Evolutionary conservation across 169 alveolate species (phyloP), one percentile per base, ranked within the genome.

Genomic region (Babesia bigemina): DNA sequence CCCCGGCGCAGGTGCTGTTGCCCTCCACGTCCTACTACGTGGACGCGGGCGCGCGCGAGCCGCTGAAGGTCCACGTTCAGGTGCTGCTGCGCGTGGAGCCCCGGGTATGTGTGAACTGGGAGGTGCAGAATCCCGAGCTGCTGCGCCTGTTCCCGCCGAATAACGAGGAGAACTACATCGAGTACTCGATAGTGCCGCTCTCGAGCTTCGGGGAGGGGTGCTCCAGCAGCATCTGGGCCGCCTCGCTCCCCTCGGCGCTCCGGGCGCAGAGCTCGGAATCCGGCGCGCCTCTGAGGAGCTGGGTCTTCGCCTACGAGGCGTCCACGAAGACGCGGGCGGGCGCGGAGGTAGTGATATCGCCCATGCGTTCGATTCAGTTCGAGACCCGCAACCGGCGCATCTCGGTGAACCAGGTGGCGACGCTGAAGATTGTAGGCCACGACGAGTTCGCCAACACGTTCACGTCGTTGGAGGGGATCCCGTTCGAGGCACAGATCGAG

Each of bases 351-450:
- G 55, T 75, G 50, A 70, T 83, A 21, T 74, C 85, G n/a, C 72
- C 78, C 29, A 69, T 83, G 71, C 50, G 56, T 16, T 60, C 66
- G 47, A 66, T 83, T 2, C 65, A 75, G 50, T 63, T 83, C 50
- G 86, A 83, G 70, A 83, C 90, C 14, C 61, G 85, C 14, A 71
- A 83, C 58, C 85, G 90, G 33, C 71, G 76, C 21, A 74, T 83
- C n/a, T 29, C 90, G 17, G 81, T 59, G n/a, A 63, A 70, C 57
- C 90, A 83, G 49, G 29, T 70, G 49, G 84, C 79, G 16, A 70
- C 90, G 29, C 77, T 83, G 70, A 83, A 75, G 75, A 33, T 83
- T 24, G 63, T 75, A n/a, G 90, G 90, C 6, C 70, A 63, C 28
- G 90, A 83, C 69, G 56, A 47, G 50, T 61, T 26, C 44, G 58